A percentile compares a stretch with the other conserved stretches of the same genome.
Conservation (phyloP, 129 eudicot species). For the Kitagawia praeruptora region DNA sequence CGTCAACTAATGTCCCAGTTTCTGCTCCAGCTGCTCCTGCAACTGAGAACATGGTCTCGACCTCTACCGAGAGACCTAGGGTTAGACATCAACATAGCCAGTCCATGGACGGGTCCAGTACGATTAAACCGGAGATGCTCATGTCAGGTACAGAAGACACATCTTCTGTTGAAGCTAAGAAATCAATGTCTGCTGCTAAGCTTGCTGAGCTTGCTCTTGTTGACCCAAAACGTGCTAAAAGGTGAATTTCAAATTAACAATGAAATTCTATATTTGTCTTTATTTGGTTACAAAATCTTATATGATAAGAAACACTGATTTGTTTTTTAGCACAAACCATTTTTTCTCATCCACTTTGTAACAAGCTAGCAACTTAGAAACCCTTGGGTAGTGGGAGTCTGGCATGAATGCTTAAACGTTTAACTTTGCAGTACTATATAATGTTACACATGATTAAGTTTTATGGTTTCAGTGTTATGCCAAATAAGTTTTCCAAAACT, state of each 20-base stretch:
- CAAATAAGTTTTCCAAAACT: neutral
- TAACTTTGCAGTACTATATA: neutral
- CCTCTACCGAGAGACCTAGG: slow-evolving; percentile 48
- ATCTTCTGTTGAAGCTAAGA: slow-evolving; percentile 52
- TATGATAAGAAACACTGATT: neutral
- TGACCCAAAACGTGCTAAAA: slow-evolving; percentile 93
- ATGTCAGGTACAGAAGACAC: slow-evolving; percentile 37
- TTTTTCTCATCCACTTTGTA: neutral
- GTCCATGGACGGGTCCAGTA: slow-evolving; percentile 83
- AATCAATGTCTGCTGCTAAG: slow-evolving; percentile 92
- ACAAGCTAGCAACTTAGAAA: neutral
- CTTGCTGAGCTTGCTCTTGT: slow-evolving; percentile 92
- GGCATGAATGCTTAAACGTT: neutral
- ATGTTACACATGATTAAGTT: no score
- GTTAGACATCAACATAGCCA: slow-evolving; percentile 93
- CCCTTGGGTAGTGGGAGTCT: neutral
- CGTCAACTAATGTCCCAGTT: slow-evolving; percentile 7
- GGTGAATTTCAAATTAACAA: slow-evolving; percentile 29
- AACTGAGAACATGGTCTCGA: slow-evolving; percentile 17
- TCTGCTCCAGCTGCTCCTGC: slow-evolving; percentile 22
- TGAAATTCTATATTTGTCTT: neutral
- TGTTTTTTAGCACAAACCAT: neutral
- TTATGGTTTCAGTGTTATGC: neutral
- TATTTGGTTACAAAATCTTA: neutral
- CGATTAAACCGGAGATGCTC: slow-evolving; percentile 73